phyloP scores from a whole-genome alignment of 2,329 filamentous ascomycete species.

The Neofusicoccum kwambonambiense region DNA sequence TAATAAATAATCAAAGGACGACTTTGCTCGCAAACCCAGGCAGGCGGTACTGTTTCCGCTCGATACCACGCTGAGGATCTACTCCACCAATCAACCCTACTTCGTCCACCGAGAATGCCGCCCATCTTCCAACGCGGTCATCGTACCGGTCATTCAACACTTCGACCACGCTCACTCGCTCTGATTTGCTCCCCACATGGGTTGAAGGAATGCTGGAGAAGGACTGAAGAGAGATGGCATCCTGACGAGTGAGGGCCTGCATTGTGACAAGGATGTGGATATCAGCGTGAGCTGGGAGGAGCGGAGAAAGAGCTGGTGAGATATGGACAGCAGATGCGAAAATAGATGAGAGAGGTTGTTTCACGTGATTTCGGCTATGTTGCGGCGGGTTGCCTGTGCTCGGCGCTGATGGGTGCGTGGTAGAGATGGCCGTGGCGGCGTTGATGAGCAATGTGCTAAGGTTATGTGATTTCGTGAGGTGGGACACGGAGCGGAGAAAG shows the following conservation, averaged over 20 bases:
- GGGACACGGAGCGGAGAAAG: slow-evolving; percentile 42
- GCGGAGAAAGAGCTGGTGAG: slow-evolving; percentile 38
- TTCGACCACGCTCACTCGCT: slow-evolving; percentile 41
- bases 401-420: background rate
- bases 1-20: background rate
- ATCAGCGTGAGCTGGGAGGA: slow-evolving; percentile 39
- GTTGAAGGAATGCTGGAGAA: background rate
- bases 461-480: slow-evolving; percentile 37
- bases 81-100: background rate
- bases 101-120: background rate
- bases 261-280: slow-evolving; percentile 41
- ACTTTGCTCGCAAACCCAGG: slow-evolving; percentile 3
- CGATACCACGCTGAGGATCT: background rate
- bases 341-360: slow-evolving; percentile 33
- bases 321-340: slow-evolving; percentile 36
- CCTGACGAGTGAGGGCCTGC: slow-evolving; percentile 34
- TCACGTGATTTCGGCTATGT: background rate
- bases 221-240: slow-evolving; percentile 35
- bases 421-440: slow-evolving; percentile 24
- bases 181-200: slow-evolving; percentile 15
- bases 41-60: background rate
- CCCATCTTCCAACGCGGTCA: slow-evolving; percentile 41
- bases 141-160: slow-evolving; percentile 43
- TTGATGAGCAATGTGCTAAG: slow-evolving; percentile 45
- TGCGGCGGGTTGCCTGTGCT: background rate